A percentile compares a stretch with the other conserved stretches of the same genome.
Conservation (phyloP, 768 basidiomycete genomes). For the Pulveroboletus sp. region DNA sequence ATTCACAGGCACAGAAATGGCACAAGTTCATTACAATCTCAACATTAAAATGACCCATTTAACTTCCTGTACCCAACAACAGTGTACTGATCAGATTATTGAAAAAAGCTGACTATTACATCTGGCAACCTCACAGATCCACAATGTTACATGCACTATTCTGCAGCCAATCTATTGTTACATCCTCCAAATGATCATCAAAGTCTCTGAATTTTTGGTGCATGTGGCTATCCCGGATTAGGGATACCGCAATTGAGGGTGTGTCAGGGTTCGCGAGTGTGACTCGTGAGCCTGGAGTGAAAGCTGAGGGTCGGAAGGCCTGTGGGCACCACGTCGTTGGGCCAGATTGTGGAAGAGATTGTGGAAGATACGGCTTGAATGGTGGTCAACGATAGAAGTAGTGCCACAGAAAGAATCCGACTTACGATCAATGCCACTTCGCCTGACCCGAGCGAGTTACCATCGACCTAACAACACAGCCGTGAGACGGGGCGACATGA, state of each 20-base stretch:
- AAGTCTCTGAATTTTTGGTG: constrained; percentile 70
- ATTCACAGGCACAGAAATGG: background rate
- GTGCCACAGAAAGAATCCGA: constrained; percentile 6
- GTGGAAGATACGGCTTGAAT: constrained; percentile 48
- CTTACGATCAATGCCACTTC: constrained; percentile 57
- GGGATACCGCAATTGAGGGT: constrained; percentile 43
- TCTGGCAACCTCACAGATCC: constrained; percentile 9
- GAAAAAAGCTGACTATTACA: background rate
- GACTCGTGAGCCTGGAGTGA: constrained; percentile 42
- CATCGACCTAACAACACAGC: constrained; percentile 47
- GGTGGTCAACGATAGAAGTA: constrained; percentile 1
- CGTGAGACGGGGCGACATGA: constrained; percentile 6
- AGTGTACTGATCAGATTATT: background rate
- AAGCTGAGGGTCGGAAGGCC: constrained; percentile 35
- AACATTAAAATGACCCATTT: too few relatives aligned
- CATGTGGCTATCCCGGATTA: constrained; percentile 46
- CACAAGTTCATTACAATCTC: background rate
- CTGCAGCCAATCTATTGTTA: constrained; percentile 46
- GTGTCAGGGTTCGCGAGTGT: constrained; percentile 42
- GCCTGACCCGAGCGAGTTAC: constrained; percentile 47
- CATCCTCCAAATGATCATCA: constrained; percentile 78
- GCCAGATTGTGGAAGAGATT: constrained; percentile 35
- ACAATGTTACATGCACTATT: constrained; percentile 33
- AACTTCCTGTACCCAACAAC: background rate
- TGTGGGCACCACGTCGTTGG: constrained; percentile 47